Conservation (phyloP, 306 rosid genomes). For the Medicago ruthenica region DNA sequence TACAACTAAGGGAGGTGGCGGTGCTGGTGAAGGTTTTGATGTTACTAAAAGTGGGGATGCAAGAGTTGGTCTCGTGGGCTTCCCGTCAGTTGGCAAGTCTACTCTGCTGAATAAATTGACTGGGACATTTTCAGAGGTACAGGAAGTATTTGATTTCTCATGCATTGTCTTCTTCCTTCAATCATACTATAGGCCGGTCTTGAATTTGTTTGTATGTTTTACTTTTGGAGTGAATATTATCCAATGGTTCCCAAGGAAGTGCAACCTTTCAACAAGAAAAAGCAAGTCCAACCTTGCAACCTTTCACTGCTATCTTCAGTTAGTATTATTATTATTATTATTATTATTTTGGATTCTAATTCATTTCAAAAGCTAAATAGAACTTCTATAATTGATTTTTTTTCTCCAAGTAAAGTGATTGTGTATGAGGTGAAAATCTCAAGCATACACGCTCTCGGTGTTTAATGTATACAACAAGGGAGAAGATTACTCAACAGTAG, state of each 20-base stretch:
- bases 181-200: slow-evolving; percentile 16
- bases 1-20: slow-evolving; percentile 86
- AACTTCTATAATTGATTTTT: neutral
- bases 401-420: neutral
- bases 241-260: neutral
- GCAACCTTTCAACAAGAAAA: neutral
- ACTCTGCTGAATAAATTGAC: slow-evolving; percentile 92
- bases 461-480: neutral
- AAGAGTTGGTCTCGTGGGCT: slow-evolving; percentile 98
- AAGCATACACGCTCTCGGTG: neutral
- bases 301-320: neutral
- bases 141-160: slow-evolving; percentile 23
- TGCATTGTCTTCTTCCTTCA: slow-evolving; percentile 17
- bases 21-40: slow-evolving; percentile 99
- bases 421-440: neutral
- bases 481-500: neutral
- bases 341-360: neutral
- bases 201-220: slow-evolving; percentile 29
- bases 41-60: slow-evolving; percentile 99
- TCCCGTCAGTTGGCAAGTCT: slow-evolving; percentile 98
- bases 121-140: slow-evolving; percentile 98
- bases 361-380: neutral
- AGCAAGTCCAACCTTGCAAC: slow-evolving; percentile 12
- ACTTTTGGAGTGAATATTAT: slow-evolving; percentile 31
- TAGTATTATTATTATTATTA: neutral